Percentiles rank a stretch among this genome's conserved stretches.
Evolutionary conservation across 345 rosid species (phyloP).

Genomic region (Eucalyptus pauciflora): DNA sequence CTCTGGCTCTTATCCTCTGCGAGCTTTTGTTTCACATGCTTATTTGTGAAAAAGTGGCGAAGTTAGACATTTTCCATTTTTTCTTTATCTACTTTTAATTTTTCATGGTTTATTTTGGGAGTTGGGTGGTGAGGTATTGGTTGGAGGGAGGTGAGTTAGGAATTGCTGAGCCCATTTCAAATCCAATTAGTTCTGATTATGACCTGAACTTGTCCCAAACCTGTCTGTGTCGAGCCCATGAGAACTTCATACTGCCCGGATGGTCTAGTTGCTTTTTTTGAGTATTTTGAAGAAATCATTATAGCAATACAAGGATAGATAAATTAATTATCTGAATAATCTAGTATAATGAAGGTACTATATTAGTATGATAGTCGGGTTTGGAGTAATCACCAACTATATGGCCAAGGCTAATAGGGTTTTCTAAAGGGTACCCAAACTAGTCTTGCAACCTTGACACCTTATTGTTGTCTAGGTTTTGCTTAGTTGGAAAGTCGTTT

Average conservation of each 20-base stretch:
- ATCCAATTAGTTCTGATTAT: background rate
- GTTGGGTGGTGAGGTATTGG: background rate
- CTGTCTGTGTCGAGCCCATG: background rate
- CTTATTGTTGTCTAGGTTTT: background rate
- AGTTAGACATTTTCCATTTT: background rate
- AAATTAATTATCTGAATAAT: background rate
- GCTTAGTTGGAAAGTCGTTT: background rate
- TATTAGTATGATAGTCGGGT: background rate
- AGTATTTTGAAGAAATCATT: background rate
- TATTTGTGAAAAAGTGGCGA: background rate
- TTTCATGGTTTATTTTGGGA: background rate
- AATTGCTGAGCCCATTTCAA: background rate
- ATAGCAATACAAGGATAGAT: background rate
- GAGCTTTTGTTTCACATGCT: background rate
- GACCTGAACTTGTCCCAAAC: background rate
- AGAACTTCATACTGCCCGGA: background rate
- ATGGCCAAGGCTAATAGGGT: background rate
- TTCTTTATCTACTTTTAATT: background rate
- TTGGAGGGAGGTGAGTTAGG: background rate
- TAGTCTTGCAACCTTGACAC: background rate
- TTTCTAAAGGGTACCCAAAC: background rate
- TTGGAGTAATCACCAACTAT: background rate
- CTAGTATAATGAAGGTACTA: background rate
- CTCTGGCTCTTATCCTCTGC: background rate
- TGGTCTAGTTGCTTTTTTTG: background rate